phyloP scores from a whole-genome alignment of 306 rosid genomes.

The Rosa multiflora region DNA sequence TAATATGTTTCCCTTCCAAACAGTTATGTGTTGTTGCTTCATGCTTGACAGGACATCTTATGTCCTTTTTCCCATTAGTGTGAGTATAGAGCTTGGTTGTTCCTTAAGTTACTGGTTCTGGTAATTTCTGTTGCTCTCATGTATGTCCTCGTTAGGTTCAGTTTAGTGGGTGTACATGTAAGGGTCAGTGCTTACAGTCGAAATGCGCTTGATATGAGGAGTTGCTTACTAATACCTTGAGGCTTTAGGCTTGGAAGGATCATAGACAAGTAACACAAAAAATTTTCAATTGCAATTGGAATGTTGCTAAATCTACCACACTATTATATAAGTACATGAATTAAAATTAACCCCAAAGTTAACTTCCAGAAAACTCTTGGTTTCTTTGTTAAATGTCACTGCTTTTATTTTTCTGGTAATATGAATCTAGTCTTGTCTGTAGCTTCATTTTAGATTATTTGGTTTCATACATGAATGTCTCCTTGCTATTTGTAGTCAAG shows the following conservation, averaged over 20 bases:
- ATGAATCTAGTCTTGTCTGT: not conserved
- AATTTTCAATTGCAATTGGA: not conserved
- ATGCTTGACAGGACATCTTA: not conserved
- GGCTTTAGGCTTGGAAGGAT: not conserved
- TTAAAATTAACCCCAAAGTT: not conserved
- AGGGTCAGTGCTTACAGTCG: not conserved
- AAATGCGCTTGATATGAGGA: not conserved
- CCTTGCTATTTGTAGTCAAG: constrained; percentile 49
- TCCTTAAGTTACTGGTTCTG: not conserved
- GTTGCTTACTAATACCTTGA: not conserved
- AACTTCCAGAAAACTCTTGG: not conserved
- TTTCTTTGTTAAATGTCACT: not conserved
- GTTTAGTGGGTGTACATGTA: not conserved
- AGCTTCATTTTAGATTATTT: not conserved
- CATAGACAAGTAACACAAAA: not conserved
- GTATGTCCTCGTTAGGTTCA: not conserved
- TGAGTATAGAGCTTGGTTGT: not conserved
- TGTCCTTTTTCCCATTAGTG: not conserved
- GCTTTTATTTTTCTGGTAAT: no score
- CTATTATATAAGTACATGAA: not conserved
- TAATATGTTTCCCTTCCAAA: not conserved
- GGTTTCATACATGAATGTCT: constrained; percentile 22
- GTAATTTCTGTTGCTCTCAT: not conserved
- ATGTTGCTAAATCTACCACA: not conserved
- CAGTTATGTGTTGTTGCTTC: not conserved